A percentile compares a stretch with the other conserved stretches of the same genome.
Evolutionary conservation across 2,329 filamentous ascomycete species (phyloP).

Genomic region (Geosmithia putterillii): DNA sequence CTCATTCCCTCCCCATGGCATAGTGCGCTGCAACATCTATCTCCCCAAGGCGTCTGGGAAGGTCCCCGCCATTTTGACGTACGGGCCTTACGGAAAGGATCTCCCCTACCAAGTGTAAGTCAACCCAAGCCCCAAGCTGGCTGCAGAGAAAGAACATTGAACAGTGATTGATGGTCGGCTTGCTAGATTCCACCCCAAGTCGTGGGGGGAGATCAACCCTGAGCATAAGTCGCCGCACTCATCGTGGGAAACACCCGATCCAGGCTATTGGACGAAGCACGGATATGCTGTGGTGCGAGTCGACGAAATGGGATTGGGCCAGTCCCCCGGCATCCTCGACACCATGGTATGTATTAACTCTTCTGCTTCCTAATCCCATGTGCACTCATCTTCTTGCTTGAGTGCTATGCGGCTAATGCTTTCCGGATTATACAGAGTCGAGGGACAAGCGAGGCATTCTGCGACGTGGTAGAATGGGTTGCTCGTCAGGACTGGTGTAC

Average conservation of each 20-base stretch:
- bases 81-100: constrained; percentile 65
- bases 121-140: constrained; percentile 13
- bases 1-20: constrained; percentile 10
- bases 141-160: not conserved
- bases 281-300: constrained; percentile 43
- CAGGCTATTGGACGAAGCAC: constrained; percentile 39
- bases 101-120: constrained; percentile 47
- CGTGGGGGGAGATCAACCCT: constrained; percentile 29
- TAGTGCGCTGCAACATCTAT: constrained; percentile 25
- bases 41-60: constrained; percentile 13
- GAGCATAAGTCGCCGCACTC: constrained; percentile 41
- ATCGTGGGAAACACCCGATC: constrained; percentile 47
- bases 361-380: too few species aligned
- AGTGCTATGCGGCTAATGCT: too few species aligned
- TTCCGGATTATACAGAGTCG: too few species aligned
- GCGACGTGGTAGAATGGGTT: constrained; percentile 2
- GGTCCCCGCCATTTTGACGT: constrained; percentile 53
- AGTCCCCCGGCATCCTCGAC: constrained; percentile 32
- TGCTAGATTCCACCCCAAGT: not conserved
- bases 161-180: constrained; percentile 6
- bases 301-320: constrained; percentile 34
- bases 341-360: constrained; percentile 27
- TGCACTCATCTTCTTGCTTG: too few species aligned
- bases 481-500: constrained; percentile 1
- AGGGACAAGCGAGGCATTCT: constrained; percentile 6